Percentiles rank a stretch among this genome's conserved stretches.
phyloP scores from a whole-genome alignment of 257 asterid genomes.

The Perilla frutescens region DNA sequence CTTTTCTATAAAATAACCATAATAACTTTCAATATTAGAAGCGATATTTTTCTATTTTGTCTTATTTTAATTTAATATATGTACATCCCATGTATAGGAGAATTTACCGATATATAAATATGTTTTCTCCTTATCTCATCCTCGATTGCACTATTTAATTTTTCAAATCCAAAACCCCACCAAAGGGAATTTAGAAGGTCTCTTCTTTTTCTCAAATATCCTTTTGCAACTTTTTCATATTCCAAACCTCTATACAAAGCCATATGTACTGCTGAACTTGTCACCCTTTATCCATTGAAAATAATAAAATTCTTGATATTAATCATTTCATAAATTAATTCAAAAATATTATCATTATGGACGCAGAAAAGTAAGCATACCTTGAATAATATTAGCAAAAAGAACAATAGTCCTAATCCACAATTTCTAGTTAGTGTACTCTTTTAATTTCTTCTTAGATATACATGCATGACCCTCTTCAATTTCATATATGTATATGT shows the following conservation, averaged over 20 bases:
- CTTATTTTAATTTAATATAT: background rate
- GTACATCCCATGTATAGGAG: too few relatives aligned
- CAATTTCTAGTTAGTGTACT: too few relatives aligned
- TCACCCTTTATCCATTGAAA: conserved; percentile 19
- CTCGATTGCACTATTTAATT: background rate
- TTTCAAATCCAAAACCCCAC: conserved; percentile 30
- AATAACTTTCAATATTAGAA: too few relatives aligned
- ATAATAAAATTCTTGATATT: background rate
- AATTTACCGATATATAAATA: too few relatives aligned
- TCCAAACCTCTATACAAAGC: conserved; percentile 46
- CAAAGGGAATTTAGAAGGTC: conserved; percentile 37
- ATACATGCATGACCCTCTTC: background rate
- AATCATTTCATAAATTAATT: background rate
- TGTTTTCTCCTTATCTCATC: background rate
- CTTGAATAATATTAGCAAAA: background rate
- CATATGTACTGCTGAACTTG: conserved; percentile 10
- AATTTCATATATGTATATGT: background rate
- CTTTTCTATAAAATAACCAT: too few relatives aligned
- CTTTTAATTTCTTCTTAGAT: too few relatives aligned
- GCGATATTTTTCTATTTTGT: background rate
- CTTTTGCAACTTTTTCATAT: conserved; percentile 41
- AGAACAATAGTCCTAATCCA: too few relatives aligned
- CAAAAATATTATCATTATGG: conserved; percentile 26
- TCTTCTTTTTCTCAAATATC: conserved; percentile 20
- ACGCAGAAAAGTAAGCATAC: background rate